Evolutionary conservation across 768 basidiomycete genomes (phyloP), one percentile per base, ranked within the genome.

Genomic region (Lentinus brumalis): DNA sequence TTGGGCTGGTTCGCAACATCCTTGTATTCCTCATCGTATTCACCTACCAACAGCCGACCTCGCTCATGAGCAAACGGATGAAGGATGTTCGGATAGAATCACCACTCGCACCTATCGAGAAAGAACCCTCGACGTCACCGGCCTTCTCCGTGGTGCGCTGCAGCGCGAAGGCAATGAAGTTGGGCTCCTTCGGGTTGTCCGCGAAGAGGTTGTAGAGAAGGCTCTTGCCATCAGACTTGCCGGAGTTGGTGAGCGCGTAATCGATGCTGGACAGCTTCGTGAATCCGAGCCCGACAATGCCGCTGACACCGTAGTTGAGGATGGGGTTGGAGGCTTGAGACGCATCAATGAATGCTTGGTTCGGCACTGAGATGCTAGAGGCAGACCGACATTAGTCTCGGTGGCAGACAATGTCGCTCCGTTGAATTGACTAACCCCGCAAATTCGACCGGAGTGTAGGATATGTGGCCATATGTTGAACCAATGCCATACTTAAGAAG

Each of bases 271-370:
- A 94, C 44, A 94, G 83, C 16, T 84, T 82, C 40, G 85, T 86
- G 68, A 93, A 93, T 40, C 93, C 92, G 12, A 93, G 80, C 10
- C 92, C 91, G 40, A 85, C 71, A 68, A 94, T 84, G 18, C 92
- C 92, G 62, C 76, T 70, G 15, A 89, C 87, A 18, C 88, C 89
- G 67, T 88, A 91, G 3, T 79, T 78, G 29, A 91, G 76, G 4
- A 88, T 87, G 11, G 92, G 89, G 71, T 94, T 92, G 51, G 82
- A 71, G n/a, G 85, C 89, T 8, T 67, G 59, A 10, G 82, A 78
- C 11, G 82, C 86, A 61, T 89, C 88, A 56, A 94, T 74, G 67
- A 84, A 84, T 7, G 89, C 91, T 78, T 94, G 92, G 1, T 77
- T 76, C n/a, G 85, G 66, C 54, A 92, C 77, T 7, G 79, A 75